A percentile compares a stretch with the other conserved stretches of the same genome.
Conservation (phyloP, 257 asterid species). For the Fraxinus excelsior region DNA sequence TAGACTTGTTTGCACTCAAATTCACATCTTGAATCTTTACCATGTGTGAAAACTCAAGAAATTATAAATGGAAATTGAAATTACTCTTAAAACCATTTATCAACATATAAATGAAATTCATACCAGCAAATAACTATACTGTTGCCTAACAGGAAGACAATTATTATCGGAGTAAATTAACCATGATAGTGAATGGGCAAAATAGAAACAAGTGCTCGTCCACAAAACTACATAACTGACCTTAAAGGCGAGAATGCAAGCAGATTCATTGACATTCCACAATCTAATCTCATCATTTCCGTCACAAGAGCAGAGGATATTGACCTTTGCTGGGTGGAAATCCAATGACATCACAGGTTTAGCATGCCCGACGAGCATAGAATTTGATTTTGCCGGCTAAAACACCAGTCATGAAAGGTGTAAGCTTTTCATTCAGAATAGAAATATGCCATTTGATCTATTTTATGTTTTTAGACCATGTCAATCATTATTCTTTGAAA, state of each 20-base stretch:
- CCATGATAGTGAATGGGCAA: too few species aligned
- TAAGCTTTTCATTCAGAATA: neutral
- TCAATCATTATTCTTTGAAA: neutral
- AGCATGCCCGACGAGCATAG: conserved; percentile 43
- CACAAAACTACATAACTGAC: conserved; percentile 22
- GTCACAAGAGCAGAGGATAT: conserved; percentile 48
- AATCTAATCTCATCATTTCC: conserved; percentile 36
- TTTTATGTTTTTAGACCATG: neutral
- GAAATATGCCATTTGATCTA: neutral
- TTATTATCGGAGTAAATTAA: too few species aligned
- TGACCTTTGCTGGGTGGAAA: conserved; percentile 42
- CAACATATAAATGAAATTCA: neutral
- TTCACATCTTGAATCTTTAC: neutral
- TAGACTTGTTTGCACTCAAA: neutral
- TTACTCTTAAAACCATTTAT: neutral
- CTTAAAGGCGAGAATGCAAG: conserved; percentile 34
- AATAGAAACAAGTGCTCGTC: too few species aligned
- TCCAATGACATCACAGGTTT: conserved; percentile 46
- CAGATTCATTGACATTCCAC: conserved; percentile 38
- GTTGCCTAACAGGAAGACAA: too few species aligned
- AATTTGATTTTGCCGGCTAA: conserved; percentile 26
- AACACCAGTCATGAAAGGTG: conserved; percentile 18
- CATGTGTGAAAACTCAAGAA: neutral
- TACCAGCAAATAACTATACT: neutral
- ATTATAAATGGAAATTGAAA: neutral